phyloP scores from a whole-genome alignment of 805 yeast species.

The Pichia ethanolica region DNA sequence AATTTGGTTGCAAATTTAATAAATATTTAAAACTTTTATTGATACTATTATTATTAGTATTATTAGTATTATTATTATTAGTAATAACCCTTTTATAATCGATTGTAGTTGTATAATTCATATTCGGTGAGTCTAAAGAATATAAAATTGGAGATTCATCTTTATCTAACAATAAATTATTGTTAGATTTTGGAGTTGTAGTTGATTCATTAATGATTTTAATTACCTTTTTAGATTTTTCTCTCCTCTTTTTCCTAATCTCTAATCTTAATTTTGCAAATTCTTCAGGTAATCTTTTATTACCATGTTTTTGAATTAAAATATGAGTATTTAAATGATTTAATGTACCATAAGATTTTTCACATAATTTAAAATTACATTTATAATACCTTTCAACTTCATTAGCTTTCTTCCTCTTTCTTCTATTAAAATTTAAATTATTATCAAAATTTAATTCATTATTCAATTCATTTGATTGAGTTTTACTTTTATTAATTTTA shows the following conservation, averaged over 20 bases:
- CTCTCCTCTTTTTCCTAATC: conserved; percentile 26
- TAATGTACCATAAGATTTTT: conserved; percentile 51
- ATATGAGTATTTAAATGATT: conserved; percentile 56
- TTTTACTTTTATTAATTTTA: too few species aligned
- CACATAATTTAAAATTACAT: conserved; percentile 41
- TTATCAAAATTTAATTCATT: too few species aligned
- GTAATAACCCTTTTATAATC: too few species aligned
- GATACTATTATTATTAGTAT: too few species aligned
- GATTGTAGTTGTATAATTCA: too few species aligned
- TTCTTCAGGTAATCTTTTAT: conserved; percentile 47
- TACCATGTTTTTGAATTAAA: conserved; percentile 45
- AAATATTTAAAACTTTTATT: too few species aligned
- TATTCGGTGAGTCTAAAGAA: background rate
- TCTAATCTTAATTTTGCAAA: conserved; percentile 42
- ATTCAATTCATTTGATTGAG: background rate
- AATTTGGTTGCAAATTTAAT: too few species aligned
- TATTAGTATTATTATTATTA: too few species aligned
- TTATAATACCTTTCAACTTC: conserved; percentile 49
- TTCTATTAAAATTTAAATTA: conserved; percentile 20
- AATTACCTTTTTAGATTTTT: background rate
- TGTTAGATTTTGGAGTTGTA: too few species aligned
- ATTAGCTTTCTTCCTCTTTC: conserved; percentile 47
- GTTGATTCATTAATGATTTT: background rate
- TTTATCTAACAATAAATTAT: background rate
- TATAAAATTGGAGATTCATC: background rate